These are phyloP conservation scores for Saccharomycopsis synnaedendra DNA, from an alignment of 805 yeast genomes.

Conservation along the genomic window DNA sequence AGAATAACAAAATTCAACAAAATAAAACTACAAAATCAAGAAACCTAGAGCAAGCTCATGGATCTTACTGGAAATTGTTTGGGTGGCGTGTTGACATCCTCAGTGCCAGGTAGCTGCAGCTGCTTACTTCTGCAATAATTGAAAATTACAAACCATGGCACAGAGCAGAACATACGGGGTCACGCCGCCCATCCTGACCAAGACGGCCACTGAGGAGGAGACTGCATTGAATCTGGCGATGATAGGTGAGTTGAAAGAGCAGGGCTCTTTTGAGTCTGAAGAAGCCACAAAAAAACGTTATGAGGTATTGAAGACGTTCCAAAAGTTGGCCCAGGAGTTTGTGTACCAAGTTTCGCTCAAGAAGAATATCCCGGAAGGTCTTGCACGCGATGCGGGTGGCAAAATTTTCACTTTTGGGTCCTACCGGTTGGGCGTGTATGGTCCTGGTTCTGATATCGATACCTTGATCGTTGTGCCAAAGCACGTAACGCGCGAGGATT, in stretches of 20 bases:
- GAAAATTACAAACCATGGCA: constrained; percentile 1
- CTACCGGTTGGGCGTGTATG: constrained; percentile 89
- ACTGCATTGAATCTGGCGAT: constrained; percentile 61
- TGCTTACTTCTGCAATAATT: constrained; percentile 20
- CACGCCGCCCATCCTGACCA: constrained; percentile 76
- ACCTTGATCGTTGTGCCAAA: constrained; percentile 95
- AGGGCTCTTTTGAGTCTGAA: constrained; percentile 85
- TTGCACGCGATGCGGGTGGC: constrained; percentile 97
- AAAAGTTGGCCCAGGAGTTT: constrained; percentile 65
- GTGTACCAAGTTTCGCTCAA: constrained; percentile 70
- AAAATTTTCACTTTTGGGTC: constrained; percentile 95
- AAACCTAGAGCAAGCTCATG: no score
- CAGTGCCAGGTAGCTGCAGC: no score
- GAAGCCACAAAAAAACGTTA: constrained; percentile 73
- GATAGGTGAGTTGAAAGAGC: constrained; percentile 66
- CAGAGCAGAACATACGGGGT: constrained; percentile 39
- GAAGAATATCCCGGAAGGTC: constrained; percentile 92
- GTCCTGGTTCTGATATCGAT: constrained; percentile 97
- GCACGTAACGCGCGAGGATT: constrained; percentile 84
- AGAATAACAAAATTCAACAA: no score
- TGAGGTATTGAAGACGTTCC: constrained; percentile 60
- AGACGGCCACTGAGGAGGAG: constrained; percentile 76
- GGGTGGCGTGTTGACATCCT: no score
- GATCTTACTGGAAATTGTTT: no score
- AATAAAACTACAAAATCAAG: no score